phyloP scores from a whole-genome alignment of 371 early-diverging fungal species.

The Mucor circinelloides region DNA sequence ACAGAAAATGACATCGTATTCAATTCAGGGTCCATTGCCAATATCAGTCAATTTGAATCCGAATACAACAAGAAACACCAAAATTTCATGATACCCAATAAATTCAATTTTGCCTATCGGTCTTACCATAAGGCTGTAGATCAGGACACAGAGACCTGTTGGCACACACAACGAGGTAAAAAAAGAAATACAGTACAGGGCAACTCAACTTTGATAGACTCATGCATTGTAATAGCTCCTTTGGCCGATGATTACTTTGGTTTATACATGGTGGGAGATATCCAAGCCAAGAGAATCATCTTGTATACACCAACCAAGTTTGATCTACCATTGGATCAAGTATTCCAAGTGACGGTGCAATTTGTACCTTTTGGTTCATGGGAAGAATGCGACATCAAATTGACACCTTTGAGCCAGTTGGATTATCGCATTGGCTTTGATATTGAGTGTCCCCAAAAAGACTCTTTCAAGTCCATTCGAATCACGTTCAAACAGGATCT shows the following conservation, averaged over 20 bases:
- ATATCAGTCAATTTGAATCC: constrained; percentile 43
- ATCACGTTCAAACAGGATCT: constrained; percentile 25
- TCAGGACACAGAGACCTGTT: constrained; percentile 56
- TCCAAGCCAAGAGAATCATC: constrained; percentile 31
- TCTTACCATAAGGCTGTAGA: constrained; percentile 64
- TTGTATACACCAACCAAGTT: constrained; percentile 22
- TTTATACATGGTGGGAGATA: constrained; percentile 36
- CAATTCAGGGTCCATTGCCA: constrained; percentile 32
- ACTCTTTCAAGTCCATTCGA: constrained; percentile 32
- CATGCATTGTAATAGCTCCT: constrained; percentile 26
- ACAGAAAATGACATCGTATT: constrained; percentile 17
- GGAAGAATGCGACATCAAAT: constrained; percentile 14
- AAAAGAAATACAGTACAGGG: not conserved
- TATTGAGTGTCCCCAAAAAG: constrained; percentile 21
- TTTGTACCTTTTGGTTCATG: constrained; percentile 12
- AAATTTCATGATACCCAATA: constrained; percentile 26
- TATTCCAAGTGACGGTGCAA: constrained; percentile 35
- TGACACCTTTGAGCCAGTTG: not conserved
- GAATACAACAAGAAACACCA: constrained; percentile 25
- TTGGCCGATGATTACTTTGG: constrained; percentile 5
- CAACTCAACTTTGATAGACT: not conserved
- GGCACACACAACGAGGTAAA: constrained; percentile 52
- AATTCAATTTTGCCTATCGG: constrained; percentile 41
- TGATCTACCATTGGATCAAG: constrained; percentile 21
- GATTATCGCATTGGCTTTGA: constrained; percentile 12